Evolutionary conservation across 1,284 basidiomycete species (phyloP).

Genomic region (Rhodotorula sp.): DNA sequence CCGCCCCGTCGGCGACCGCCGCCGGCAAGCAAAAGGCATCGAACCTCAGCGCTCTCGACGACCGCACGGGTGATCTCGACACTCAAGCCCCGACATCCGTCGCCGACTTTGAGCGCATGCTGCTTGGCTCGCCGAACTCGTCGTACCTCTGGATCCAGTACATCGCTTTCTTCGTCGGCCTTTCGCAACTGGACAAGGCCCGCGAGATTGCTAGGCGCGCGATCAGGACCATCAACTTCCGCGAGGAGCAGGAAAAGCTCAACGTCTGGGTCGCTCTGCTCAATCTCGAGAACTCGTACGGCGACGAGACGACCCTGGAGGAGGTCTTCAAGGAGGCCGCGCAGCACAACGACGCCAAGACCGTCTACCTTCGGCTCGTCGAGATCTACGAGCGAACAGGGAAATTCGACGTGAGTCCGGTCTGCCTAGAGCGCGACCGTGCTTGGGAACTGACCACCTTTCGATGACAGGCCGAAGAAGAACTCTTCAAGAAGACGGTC

Average conservation of each 20-base stretch:
- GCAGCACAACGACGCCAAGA: constrained; percentile 87
- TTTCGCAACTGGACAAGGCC: constrained; percentile 93
- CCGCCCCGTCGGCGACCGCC: constrained; percentile 47
- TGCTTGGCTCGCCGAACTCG: constrained; percentile 94
- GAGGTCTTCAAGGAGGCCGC: constrained; percentile 83
- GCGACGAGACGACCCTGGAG: constrained; percentile 76
- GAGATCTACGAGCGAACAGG: constrained; percentile 78
- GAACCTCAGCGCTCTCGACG: constrained; percentile 51
- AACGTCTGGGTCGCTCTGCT: constrained; percentile 98
- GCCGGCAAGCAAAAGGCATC: constrained; percentile 53
- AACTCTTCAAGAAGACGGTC: constrained; percentile 74
- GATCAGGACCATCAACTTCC: constrained; percentile 82
- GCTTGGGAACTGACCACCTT: neutral
- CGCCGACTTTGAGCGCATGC: constrained; percentile 88
- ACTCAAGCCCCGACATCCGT: constrained; percentile 81
- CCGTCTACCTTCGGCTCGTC: constrained; percentile 77
- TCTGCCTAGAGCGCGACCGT: neutral
- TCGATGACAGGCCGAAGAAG: constrained; percentile 69
- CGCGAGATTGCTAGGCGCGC: constrained; percentile 82
- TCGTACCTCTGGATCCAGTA: constrained; percentile 99
- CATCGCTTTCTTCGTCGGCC: constrained; percentile 96
- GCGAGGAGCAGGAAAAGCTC: constrained; percentile 93
- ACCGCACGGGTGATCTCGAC: constrained; percentile 81
- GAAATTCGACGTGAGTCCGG: constrained; percentile 66
- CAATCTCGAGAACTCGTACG: constrained; percentile 93